Conservation (phyloP, 371 early-diverging fungal genomes). For the Fennellomyces sp. region DNA sequence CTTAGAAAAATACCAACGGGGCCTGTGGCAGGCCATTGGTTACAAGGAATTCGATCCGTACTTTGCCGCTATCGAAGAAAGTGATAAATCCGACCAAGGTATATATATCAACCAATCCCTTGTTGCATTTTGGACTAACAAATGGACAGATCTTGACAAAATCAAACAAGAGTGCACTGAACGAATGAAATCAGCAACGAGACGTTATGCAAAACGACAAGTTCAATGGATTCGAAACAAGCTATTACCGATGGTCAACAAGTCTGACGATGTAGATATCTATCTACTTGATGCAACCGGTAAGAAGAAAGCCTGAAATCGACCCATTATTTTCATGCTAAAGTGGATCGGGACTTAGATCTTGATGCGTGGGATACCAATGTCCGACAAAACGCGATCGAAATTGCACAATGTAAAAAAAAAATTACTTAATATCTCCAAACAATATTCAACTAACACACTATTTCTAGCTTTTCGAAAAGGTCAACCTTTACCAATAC, state of each 20-base stretch:
- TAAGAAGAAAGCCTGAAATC: slow-evolving; percentile 23
- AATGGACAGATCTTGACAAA: slow-evolving; percentile 40
- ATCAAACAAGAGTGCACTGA: slow-evolving; percentile 65
- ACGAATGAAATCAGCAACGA: slow-evolving; percentile 84
- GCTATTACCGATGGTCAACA: slow-evolving; percentile 58
- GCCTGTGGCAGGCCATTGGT: slow-evolving; percentile 85
- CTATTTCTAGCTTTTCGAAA: slow-evolving; percentile 23
- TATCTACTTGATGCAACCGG: slow-evolving; percentile 84
- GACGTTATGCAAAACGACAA: slow-evolving; percentile 89
- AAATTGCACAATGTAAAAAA: slow-evolving; percentile 49
- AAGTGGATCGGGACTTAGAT: slow-evolving; percentile 26
- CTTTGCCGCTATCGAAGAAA: slow-evolving; percentile 53
- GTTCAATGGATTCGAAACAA: slow-evolving; percentile 91
- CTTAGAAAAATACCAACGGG: slow-evolving; percentile 70
- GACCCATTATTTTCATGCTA: no score
- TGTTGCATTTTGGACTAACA: no score
- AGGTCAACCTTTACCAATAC: slow-evolving; percentile 41
- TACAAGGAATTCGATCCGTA: slow-evolving; percentile 84
- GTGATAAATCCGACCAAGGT: slow-evolving; percentile 6
- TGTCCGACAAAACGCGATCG: slow-evolving; percentile 56
- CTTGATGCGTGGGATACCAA: slow-evolving; percentile 57
- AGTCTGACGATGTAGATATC: slow-evolving; percentile 44
- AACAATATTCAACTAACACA: background rate
- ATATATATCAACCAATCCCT: no score
- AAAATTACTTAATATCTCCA: background rate